Evolutionary conservation across 495 filamentous ascomycete species (phyloP).

Genomic region (Sphaerosporella brunnea): DNA sequence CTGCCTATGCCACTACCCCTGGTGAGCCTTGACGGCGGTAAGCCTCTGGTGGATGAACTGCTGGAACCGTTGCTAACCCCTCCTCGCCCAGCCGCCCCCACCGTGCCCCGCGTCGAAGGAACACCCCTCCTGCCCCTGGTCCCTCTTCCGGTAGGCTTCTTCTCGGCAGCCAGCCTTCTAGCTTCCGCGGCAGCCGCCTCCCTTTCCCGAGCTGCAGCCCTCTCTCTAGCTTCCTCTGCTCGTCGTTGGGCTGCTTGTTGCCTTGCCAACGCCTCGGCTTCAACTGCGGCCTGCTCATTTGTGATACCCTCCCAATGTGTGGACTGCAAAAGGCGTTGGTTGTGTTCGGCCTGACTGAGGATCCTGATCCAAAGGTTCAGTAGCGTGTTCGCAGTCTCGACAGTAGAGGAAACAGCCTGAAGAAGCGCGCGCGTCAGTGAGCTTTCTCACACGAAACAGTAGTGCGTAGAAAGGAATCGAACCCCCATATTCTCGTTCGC

Average conservation of each 20-base stretch:
- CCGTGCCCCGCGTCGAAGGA: background rate
- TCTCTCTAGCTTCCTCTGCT: constrained; percentile 52
- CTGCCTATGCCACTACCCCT: constrained; percentile 17
- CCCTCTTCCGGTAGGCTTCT: constrained; percentile 8
- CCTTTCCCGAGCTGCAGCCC: constrained; percentile 55
- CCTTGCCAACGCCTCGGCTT: constrained; percentile 52
- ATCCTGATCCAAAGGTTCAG: constrained; percentile 93
- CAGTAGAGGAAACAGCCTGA: constrained; percentile 70
- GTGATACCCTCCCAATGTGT: constrained; percentile 76
- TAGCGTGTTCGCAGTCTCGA: constrained; percentile 76
- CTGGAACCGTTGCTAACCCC: background rate
- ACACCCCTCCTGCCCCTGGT: background rate
- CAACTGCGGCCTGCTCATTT: constrained; percentile 64
- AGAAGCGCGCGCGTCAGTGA: constrained; percentile 8
- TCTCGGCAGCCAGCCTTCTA: constrained; percentile 28
- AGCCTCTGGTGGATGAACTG: background rate
- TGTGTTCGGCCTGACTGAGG: constrained; percentile 90
- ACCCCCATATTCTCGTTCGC: constrained; percentile 88
- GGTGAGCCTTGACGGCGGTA: background rate
- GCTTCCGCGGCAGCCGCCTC: constrained; percentile 42
- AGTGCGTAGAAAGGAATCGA: constrained; percentile 27
- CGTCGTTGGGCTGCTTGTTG: constrained; percentile 59
- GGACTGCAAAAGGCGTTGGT: constrained; percentile 77
- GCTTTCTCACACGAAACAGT: no score
- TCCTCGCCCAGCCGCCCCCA: background rate